Base-by-base conservation (phyloP, 2,329 filamentous ascomycete genomes). In the Epichloe baconii region DNA sequence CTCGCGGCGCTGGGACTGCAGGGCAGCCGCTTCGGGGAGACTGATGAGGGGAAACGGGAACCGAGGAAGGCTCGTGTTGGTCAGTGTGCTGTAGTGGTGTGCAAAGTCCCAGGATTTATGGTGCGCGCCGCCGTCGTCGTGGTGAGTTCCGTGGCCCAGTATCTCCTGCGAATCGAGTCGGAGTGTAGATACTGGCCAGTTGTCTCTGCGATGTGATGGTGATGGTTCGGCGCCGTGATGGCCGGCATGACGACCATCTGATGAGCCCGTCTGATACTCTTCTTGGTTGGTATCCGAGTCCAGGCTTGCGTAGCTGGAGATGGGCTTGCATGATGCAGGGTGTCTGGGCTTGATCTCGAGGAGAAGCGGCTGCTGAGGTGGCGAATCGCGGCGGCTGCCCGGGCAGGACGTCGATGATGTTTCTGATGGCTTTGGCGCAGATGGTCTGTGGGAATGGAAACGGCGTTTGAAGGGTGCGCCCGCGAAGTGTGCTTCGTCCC, bases 1-100 rank as follows among this genome's bases (percentile, higher is more conserved):
- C 17, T 64, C 59, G 41, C 64, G 54, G 19, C 66, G 63, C 23
- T 61, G 57, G 7, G 59, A 59, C 44, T 69, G 67, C 17, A 65
- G 31, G 53, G 60, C 60, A 2, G 66, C 66, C 14, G 68, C 68
- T 37, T 69, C 67, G 1, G 63, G 62, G 15, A 70, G 57, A 49
- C 67, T 68, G 45, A 70, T 64, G 12, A 70, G 59, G 10, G 62
- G 61, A 37, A 70, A 69, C 1, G 62, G 66, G 2, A 69, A 58
- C 2, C 57, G 61, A 3, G 62, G 58, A 26, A 64, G 40, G 36
- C 44, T 49, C 7, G 46, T 57, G 4, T 59, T 56, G 17, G 52
- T 52, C 6, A 56, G 19, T 7, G 59, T 59, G 15, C 59, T 57
- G 17, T 61, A 58, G 7, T 61, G 59, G 19, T 57, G 54, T 14